Conservation (phyloP, 805 yeast species). For the Wickerhamiella brachini region DNA sequence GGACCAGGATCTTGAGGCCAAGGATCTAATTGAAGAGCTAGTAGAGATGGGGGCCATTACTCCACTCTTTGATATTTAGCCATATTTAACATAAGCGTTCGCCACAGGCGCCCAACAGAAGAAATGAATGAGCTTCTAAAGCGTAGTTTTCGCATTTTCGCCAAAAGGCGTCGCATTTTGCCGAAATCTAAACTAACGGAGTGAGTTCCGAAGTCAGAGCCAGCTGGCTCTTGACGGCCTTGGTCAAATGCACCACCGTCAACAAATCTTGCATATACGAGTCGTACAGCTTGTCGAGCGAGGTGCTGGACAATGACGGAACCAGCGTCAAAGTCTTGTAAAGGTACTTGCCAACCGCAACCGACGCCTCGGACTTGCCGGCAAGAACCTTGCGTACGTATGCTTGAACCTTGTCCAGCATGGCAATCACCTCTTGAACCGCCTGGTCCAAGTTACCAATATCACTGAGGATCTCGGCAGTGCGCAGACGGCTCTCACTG, state of each 20-base stretch:
- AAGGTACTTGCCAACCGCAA: constrained; percentile 51
- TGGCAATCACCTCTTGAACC: constrained; percentile 25
- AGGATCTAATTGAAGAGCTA: constrained; percentile 24
- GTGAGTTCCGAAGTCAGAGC: constrained; percentile 66
- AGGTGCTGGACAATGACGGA: constrained; percentile 32
- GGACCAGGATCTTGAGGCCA: constrained; percentile 9
- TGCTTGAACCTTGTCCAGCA: constrained; percentile 27
- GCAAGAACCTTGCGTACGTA: constrained; percentile 22
- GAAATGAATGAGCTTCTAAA: background rate
- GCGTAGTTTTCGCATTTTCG: too few relatives aligned
- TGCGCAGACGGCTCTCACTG: constrained; percentile 22
- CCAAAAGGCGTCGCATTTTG: too few relatives aligned
- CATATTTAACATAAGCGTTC: constrained; percentile 1
- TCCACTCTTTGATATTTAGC: constrained; percentile 20
- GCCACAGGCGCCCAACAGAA: background rate
- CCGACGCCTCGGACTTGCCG: constrained; percentile 15
- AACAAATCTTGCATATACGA: constrained; percentile 67
- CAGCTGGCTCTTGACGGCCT: constrained; percentile 72
- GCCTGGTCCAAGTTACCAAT: constrained; percentile 23
- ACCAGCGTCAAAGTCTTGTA: constrained; percentile 31
- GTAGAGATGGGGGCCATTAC: constrained; percentile 25
- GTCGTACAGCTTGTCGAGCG: constrained; percentile 47
- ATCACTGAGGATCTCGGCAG: constrained; percentile 23
- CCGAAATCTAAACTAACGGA: constrained; percentile 24
- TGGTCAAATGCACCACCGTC: constrained; percentile 69